A percentile compares a stretch with the other conserved stretches of the same genome.
Evolutionary conservation across 257 asterid species (phyloP).

Genomic region (Nicotiana benthamiana): DNA sequence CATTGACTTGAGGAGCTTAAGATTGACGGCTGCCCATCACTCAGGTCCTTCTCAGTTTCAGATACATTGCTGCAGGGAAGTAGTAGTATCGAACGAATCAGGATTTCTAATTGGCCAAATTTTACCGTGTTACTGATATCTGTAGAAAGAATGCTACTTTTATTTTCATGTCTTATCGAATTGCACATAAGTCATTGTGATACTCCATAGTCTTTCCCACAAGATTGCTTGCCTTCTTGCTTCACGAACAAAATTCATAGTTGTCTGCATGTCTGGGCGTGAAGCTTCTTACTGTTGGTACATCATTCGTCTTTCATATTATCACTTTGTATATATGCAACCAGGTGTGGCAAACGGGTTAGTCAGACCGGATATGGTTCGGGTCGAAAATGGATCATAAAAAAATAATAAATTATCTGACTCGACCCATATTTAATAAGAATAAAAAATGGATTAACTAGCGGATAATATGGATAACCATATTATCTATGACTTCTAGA

Average conservation of each 20-base stretch:
- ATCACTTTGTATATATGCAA: neutral
- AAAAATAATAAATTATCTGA: no score
- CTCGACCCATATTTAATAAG: no score
- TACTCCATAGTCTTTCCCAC: neutral
- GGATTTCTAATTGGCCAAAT: neutral
- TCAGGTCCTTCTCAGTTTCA: neutral
- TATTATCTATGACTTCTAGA: no score
- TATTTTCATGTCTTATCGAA: neutral
- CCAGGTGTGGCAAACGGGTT: no score
- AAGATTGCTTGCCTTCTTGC: neutral
- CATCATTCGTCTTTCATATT: neutral
- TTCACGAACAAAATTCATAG: neutral
- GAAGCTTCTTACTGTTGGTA: neutral
- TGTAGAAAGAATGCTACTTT: neutral
- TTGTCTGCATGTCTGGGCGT: neutral
- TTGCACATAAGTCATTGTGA: neutral
- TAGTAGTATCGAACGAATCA: neutral
- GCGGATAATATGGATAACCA: no score
- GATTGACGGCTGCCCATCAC: neutral
- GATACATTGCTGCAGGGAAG: neutral
- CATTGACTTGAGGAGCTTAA: neutral
- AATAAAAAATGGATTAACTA: no score
- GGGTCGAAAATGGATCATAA: no score
- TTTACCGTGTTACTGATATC: neutral
- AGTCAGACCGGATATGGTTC: no score